A percentile compares a stretch with the other conserved stretches of the same genome.
Evolutionary conservation across 1,139 yeast species (phyloP).

Genomic region (Magnusiomyces magnusii): DNA sequence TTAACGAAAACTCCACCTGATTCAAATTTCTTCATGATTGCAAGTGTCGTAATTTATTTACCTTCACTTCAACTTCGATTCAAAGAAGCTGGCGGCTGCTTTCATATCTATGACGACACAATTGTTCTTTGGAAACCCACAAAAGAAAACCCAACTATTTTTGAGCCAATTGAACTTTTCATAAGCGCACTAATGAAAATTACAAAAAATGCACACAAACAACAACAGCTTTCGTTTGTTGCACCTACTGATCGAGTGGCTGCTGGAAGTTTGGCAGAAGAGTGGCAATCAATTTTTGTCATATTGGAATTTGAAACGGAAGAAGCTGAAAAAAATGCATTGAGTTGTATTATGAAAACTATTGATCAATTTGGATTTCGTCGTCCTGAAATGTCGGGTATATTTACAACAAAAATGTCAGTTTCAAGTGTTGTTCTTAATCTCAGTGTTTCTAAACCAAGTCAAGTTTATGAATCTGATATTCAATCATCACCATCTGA

Average conservation of each 20-base stretch:
- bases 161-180: constrained; percentile 11
- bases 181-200: constrained; percentile 10
- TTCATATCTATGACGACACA: constrained; percentile 12
- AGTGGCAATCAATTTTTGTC: constrained; percentile 7
- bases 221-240: constrained; percentile 9
- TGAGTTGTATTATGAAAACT: background rate
- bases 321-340: background rate
- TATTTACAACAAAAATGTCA: constrained; percentile 10
- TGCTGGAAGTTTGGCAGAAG: background rate
- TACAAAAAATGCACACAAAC: background rate
- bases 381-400: constrained; percentile 7
- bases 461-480: background rate
- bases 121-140: constrained; percentile 12
- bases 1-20: background rate
- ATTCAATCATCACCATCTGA: background rate
- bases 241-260: constrained; percentile 5
- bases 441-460: background rate
- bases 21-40: background rate
- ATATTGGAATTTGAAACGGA: constrained; percentile 7
- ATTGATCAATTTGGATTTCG: constrained; percentile 9
- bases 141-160: background rate
- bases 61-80: background rate
- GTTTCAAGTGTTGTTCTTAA: constrained; percentile 6
- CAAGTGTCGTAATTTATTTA: constrained; percentile 3
- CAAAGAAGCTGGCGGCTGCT: constrained; percentile 5